Evolutionary conservation across 23 red algal genomes (phyloP).

Genomic region (Gracilaria domingensis): DNA sequence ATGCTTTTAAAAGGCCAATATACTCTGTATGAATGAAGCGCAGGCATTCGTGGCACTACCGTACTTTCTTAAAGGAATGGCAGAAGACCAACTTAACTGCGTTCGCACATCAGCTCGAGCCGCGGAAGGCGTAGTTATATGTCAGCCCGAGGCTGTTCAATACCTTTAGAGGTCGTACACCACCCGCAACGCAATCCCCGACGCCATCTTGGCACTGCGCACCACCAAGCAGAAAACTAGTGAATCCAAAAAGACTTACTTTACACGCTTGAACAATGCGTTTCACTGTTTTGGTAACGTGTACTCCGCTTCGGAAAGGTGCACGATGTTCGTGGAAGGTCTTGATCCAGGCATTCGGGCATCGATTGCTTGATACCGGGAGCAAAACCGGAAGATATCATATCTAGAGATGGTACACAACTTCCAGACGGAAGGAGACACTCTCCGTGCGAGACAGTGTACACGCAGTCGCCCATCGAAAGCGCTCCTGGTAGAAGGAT

Average conservation of each 20-base stretch:
- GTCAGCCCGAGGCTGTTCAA: too few species aligned
- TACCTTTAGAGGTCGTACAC: too few species aligned
- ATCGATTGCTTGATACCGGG: background rate
- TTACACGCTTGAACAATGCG: background rate
- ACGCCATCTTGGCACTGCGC: too few species aligned
- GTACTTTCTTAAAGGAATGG: too few species aligned
- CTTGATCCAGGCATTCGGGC: background rate
- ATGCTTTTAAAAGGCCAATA: too few species aligned
- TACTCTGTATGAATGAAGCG: too few species aligned
- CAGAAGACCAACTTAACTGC: too few species aligned
- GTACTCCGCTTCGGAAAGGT: background rate
- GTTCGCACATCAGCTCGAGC: too few species aligned
- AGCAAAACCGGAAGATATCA: background rate
- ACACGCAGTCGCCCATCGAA: background rate
- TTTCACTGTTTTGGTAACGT: background rate
- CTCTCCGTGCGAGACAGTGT: background rate
- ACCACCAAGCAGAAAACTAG: too few species aligned
- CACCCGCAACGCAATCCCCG: too few species aligned
- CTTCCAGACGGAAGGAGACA: conserved; percentile 1
- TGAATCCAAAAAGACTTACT: background rate
- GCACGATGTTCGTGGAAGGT: conserved; percentile 7
- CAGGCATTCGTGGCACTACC: too few species aligned
- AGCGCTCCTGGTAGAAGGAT: background rate
- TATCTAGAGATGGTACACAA: background rate
- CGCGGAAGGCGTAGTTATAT: too few species aligned